Evolutionary conservation across 345 rosid species (phyloP), one percentile per base, ranked within the genome.

Genomic region (Lepidium didymum): DNA sequence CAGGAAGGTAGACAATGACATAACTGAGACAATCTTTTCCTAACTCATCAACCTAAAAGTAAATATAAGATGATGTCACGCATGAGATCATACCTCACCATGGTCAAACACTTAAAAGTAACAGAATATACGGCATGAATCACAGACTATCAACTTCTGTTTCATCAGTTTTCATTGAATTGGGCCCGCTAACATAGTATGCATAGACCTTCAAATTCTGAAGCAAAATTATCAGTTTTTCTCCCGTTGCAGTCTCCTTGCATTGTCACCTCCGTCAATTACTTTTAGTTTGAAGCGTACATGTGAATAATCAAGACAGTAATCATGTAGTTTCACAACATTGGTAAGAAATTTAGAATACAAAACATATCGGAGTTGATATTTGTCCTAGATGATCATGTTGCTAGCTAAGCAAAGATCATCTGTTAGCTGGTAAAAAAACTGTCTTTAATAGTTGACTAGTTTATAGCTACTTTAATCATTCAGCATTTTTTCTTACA

Each of bases 261-360:
- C 88, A 82, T 85, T 85, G 63, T 86, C 89, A 79, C 81, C 92
- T 61, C 92, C 92, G 71, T 85, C 91, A 61, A 88, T 87, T n/a
- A 69, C 86, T 34, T 80, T 87, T 69, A 86, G 65, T 73, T 86
- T 91, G 59, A 33, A 62, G 53, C 62, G 27, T 46, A 90, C 90
- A 86, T 88, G 97, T 33, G 90, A 73, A 82, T 90, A 90, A 76
- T 90, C 95, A 38, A 87, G 78, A 79, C 95, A 87, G 72, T 95
- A 90, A 1, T 1, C 29, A 56, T 10, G 55, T 37, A 68, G 23
- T 47, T 11, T 49, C 21, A 19, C 62, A 36, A 54, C 63, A 45
- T 7, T 14, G 2, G 37, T 42, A 42, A 62, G 31, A 34, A n/a
- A 37, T 49, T 10, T 45, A 35, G n/a, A 38, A 37, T 12, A 18